These are phyloP conservation scores for Telopea speciosissima DNA, from an alignment of 177 flowering plant genomes.

Conservation along the genomic window DNA sequence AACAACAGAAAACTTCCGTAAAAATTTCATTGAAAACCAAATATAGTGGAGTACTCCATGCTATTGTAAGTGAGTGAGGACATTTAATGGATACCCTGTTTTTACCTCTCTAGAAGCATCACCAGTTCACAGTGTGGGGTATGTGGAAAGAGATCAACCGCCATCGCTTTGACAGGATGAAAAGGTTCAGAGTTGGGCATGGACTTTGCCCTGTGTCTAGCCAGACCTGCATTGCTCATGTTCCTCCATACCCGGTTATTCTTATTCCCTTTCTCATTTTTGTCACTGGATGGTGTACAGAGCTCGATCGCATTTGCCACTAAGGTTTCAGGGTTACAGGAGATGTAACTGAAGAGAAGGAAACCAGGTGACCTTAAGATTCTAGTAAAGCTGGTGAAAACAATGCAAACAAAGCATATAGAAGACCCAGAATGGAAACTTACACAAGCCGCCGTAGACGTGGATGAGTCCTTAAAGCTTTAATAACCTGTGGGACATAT, in stretches of 20 bases:
- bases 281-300: slow-evolving; percentile 77
- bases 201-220: slow-evolving; percentile 82
- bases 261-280: slow-evolving; percentile 54
- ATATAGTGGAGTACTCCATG: neutral
- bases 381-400: neutral
- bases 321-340: slow-evolving; percentile 92
- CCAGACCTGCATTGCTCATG: slow-evolving; percentile 83
- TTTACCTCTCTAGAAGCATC: slow-evolving; percentile 86
- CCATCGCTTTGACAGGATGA: slow-evolving; percentile 68
- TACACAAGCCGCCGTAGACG: slow-evolving; percentile 69
- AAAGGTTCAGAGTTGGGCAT: slow-evolving; percentile 94
- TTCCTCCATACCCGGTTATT: slow-evolving; percentile 74
- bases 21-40: neutral
- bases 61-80: neutral
- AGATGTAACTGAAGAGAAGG: slow-evolving; percentile 60
- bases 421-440: slow-evolving; percentile 26
- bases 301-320: slow-evolving; percentile 97
- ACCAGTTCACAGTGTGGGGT: slow-evolving; percentile 93
- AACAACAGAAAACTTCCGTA: neutral
- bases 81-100: neutral
- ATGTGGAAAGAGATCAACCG: slow-evolving; percentile 89
- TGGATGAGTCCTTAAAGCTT: slow-evolving; percentile 74
- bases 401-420: neutral
- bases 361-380: slow-evolving; percentile 7
- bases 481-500: slow-evolving; percentile 55